Evolutionary conservation across 257 asterid genomes (phyloP).

Genomic region (Solanum gracilifrons): DNA sequence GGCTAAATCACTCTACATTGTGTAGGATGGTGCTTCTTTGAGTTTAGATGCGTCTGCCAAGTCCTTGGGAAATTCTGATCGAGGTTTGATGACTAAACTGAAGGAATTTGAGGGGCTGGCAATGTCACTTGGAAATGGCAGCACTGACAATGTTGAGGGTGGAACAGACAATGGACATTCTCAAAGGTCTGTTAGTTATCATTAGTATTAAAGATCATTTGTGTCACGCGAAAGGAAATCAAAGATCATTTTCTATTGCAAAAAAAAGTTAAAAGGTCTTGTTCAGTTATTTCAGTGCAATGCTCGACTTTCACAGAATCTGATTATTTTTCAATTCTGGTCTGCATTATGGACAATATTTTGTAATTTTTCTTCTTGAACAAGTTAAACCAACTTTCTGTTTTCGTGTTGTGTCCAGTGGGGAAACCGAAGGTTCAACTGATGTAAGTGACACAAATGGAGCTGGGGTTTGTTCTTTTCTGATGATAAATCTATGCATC

Average conservation of each 20-base stretch:
- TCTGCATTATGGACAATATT: not conserved
- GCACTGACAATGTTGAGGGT: conserved; percentile 41
- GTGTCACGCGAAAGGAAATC: not conserved
- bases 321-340: not conserved
- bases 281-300: not conserved
- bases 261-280: not conserved
- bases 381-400: not conserved
- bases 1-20: not conserved
- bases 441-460: conserved; percentile 74
- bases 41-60: conserved; percentile 52
- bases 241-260: not conserved
- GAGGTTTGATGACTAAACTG: conserved; percentile 54
- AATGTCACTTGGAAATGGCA: conserved; percentile 73
- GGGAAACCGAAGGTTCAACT: conserved; percentile 69
- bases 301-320: not conserved
- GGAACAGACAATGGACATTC: conserved; percentile 45
- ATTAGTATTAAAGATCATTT: not conserved
- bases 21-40: conserved; percentile 60
- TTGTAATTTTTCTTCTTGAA: not conserved
- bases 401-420: conserved; percentile 32
- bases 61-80: conserved; percentile 48
- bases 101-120: conserved; percentile 80
- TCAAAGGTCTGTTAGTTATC: conserved; percentile 53
- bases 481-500: not conserved
- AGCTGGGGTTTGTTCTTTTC: conserved; percentile 33